phyloP scores from a whole-genome alignment of 495 filamentous ascomycete genomes.

The Melanomma pulvis-pyrius region DNA sequence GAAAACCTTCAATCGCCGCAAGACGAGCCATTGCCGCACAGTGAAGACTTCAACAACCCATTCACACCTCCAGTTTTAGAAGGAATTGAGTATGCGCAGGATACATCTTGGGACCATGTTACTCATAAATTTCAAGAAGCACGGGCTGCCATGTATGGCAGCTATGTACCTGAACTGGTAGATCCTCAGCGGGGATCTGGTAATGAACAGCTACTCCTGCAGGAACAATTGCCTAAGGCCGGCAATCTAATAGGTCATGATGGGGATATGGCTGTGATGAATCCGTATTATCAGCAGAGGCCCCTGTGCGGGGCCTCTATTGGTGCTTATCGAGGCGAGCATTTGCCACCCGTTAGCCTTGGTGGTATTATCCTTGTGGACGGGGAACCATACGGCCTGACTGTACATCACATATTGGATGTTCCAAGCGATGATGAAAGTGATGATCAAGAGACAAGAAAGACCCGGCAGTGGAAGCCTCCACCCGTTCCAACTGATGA shows the following conservation, averaged over 20 bases:
- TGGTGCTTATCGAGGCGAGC: conserved; percentile 80
- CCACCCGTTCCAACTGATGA: no score
- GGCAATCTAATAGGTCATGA: no score
- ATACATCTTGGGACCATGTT: not conserved
- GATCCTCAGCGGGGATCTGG: no score
- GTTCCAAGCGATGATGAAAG: conserved; percentile 60
- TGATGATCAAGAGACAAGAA: conserved; percentile 23
- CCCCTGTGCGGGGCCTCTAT: conserved; percentile 88
- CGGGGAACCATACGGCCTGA: conserved; percentile 81
- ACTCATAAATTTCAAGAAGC: not conserved
- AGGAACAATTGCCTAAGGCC: no score
- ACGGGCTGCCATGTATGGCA: not conserved
- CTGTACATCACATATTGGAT: conserved; percentile 92
- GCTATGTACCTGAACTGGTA: not conserved
- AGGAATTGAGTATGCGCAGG: not conserved
- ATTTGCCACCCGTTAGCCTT: conserved; percentile 83
- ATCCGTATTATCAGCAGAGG: conserved; percentile 69
- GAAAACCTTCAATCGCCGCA: not conserved
- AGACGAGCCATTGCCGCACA: not conserved
- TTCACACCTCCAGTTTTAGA: not conserved
- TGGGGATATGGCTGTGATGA: conserved; percentile 43
- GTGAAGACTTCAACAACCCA: not conserved
- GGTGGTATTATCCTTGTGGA: conserved; percentile 84
- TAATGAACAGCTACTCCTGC: not conserved
- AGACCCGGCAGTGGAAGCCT: no score